A percentile compares a stretch with the other conserved stretches of the same genome.
Conservation (phyloP, 345 rosid species). For the Pseudoturritis turrita region DNA sequence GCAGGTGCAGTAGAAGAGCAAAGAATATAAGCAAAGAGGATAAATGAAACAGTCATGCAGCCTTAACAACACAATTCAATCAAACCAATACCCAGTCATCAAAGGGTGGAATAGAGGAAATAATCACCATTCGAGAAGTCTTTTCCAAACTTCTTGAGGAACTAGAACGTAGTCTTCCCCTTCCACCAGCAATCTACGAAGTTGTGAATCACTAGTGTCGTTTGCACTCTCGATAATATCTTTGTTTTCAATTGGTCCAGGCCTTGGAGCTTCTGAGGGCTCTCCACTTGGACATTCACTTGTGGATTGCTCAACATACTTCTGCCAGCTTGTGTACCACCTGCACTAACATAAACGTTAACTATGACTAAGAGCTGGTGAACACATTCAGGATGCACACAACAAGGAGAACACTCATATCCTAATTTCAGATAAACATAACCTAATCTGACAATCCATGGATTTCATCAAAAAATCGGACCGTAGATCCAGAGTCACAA, state of each 20-base stretch:
- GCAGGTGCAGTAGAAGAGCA: neutral
- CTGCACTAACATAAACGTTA: conserved; percentile 32
- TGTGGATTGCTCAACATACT: conserved; percentile 48
- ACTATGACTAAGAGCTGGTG: neutral
- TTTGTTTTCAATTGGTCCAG: conserved; percentile 77
- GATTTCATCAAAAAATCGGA: neutral
- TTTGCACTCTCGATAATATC: conserved; percentile 51
- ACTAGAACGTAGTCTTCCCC: conserved; percentile 68
- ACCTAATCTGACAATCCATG: neutral
- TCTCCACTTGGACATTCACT: conserved; percentile 24
- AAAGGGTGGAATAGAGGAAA: neutral
- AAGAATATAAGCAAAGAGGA: neutral
- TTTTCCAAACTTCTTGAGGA: conserved; percentile 83
- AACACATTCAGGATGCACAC: neutral
- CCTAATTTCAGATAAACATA: neutral
- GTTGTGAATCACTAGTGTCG: conserved; percentile 42
- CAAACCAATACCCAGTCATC: too few relatives aligned
- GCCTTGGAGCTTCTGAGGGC: conserved; percentile 39
- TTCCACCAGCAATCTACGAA: conserved; percentile 54
- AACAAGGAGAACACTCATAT: neutral
- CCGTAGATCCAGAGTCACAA: neutral
- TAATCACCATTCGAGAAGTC: conserved; percentile 63
- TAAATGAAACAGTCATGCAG: conserved; percentile 18
- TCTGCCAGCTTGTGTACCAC: conserved; percentile 83
- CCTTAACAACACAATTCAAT: neutral